These are phyloP conservation scores for Phylloporus sp. DNA, from an alignment of 768 basidiomycete genomes.

Conservation along the genomic window DNA sequence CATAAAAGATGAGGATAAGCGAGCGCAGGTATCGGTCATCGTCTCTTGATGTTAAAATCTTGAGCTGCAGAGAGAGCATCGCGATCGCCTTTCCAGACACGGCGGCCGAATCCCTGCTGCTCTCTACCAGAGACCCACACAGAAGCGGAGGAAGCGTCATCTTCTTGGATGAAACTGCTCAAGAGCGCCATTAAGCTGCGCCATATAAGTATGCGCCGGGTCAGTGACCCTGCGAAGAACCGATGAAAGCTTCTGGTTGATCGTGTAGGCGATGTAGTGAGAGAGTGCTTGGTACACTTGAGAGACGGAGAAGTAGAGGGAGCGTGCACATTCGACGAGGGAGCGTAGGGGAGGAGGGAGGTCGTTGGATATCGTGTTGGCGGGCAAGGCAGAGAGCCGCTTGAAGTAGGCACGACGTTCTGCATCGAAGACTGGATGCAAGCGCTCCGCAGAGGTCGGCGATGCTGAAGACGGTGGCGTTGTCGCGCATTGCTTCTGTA, in stretches of 20 bases:
- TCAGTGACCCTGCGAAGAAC: conserved; percentile 82
- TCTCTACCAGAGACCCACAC: conserved; percentile 75
- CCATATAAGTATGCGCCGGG: conserved; percentile 77
- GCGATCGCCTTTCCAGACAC: conserved; percentile 86
- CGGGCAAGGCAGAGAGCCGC: conserved; percentile 75
- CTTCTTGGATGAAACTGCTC: conserved; percentile 85
- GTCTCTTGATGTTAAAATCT: conserved; percentile 64
- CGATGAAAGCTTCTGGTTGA: conserved; percentile 76
- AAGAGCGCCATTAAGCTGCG: conserved; percentile 77
- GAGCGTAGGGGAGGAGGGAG: conserved; percentile 65
- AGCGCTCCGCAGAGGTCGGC: conserved; percentile 33
- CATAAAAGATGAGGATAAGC: conserved; percentile 82
- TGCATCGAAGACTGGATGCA: conserved; percentile 50
- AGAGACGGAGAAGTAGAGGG: conserved; percentile 85
- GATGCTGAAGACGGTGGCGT: conserved; percentile 35
- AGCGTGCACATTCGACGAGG: conserved; percentile 84
- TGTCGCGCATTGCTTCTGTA: conserved; percentile 21
- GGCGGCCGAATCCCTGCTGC: conserved; percentile 76
- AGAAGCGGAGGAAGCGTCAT: conserved; percentile 62
- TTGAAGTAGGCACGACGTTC: conserved; percentile 93
- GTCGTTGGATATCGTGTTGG: conserved; percentile 52
- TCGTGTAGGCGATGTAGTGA: conserved; percentile 79
- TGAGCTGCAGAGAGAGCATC: conserved; percentile 76
- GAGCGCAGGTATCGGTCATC: conserved; percentile 87
- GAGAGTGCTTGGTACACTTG: conserved; percentile 88